A percentile compares a stretch with the other conserved stretches of the same genome.
These are phyloP conservation scores for Pyricularia sp. DNA, from an alignment of 2,329 filamentous ascomycete genomes.

Conservation along the genomic window DNA sequence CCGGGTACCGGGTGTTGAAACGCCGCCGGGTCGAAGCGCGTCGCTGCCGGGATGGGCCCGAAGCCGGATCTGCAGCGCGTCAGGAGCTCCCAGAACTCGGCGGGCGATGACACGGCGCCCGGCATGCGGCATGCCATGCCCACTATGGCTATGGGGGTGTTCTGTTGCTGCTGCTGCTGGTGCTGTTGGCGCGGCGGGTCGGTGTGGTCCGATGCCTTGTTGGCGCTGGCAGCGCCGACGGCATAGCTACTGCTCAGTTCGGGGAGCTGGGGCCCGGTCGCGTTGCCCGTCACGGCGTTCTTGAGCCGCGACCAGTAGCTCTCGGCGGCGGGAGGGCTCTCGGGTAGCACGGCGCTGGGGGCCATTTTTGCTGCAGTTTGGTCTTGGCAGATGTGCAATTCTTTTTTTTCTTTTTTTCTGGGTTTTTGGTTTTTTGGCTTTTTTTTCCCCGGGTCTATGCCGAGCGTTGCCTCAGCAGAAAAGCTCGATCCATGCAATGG, in stretches of 20 bases:
- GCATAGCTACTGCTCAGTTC: neutral
- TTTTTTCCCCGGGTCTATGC: neutral
- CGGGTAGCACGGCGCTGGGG: neutral
- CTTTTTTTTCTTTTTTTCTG: neutral
- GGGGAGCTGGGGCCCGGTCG: neutral
- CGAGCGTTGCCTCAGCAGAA: neutral
- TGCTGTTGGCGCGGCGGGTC: neutral
- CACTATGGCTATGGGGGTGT: conserved; percentile 19
- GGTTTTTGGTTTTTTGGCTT: too few species aligned
- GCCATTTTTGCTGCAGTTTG: neutral
- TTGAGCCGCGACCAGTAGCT: neutral
- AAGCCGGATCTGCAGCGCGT: conserved; percentile 16
- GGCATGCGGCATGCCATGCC: conserved; percentile 21
- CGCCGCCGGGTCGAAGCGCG: conserved; percentile 20
- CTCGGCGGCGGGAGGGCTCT: neutral
- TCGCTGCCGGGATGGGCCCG: conserved; percentile 16
- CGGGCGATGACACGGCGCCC: conserved; percentile 16
- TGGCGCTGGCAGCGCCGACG: neutral
- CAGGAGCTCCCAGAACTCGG: conserved; percentile 21
- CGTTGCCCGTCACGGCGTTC: neutral
- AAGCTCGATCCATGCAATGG: neutral
- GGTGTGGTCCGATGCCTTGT: neutral
- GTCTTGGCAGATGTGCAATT: too few species aligned
- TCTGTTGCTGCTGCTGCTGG: neutral
- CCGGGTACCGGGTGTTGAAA: conserved; percentile 22